A percentile compares a stretch with the other conserved stretches of the same genome.
phyloP scores from a whole-genome alignment of 192 early-diverging fungal species.

The Neocallimastix lanati region DNA sequence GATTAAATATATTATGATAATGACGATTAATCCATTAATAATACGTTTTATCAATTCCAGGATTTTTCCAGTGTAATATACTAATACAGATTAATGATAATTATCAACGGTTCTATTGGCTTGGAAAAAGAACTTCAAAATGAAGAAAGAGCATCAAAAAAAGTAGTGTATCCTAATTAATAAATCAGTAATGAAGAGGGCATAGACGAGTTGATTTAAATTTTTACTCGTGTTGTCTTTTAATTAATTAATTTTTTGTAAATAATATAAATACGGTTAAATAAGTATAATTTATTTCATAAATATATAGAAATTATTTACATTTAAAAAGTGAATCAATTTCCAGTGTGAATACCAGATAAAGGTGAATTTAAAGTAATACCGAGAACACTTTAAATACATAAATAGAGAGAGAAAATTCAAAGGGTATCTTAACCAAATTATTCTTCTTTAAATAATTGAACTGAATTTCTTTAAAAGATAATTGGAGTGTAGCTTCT shows the following conservation, averaged over 20 bases:
- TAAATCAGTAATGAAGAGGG: background rate
- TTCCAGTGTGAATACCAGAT: background rate
- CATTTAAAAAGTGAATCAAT: background rate
- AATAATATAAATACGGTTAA: background rate
- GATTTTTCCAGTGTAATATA: background rate
- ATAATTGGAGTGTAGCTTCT: too few relatives aligned
- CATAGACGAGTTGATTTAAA: background rate
- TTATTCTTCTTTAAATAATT: background rate
- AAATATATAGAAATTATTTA: background rate
- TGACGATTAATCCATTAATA: too few relatives aligned
- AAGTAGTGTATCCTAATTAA: background rate
- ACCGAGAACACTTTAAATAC: background rate
- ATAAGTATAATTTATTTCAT: background rate
- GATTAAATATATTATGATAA: too few relatives aligned
- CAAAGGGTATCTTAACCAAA: background rate
- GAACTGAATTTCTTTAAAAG: too few relatives aligned
- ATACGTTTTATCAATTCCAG: too few relatives aligned
- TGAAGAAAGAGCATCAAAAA: background rate
- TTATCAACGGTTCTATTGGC: background rate
- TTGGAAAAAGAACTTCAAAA: background rate
- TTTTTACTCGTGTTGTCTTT: background rate
- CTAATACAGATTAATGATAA: background rate
- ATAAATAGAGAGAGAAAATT: background rate
- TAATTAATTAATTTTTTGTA: background rate
- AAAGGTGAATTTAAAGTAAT: background rate